Percentiles rank a stretch among this genome's conserved stretches.
These are phyloP conservation scores for Tolypocladium ovalisporum DNA, from an alignment of 2,329 filamentous ascomycete species.

Conservation along the genomic window DNA sequence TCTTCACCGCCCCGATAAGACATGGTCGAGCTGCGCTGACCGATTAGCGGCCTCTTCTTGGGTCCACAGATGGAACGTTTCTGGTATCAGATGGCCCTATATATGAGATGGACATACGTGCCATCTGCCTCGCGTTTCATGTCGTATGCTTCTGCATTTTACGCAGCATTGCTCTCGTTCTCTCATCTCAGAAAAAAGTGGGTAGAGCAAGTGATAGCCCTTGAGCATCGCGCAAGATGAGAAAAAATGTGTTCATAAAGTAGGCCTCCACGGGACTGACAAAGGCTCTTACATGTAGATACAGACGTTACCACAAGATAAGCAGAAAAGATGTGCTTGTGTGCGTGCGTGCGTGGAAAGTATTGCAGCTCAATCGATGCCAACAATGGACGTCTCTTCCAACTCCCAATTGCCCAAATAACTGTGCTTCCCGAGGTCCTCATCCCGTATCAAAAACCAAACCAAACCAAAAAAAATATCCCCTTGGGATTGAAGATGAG, in stretches of 20 bases:
- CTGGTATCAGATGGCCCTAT: background rate
- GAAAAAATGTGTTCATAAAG: background rate
- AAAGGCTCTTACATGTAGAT: background rate
- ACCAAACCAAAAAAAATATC: background rate
- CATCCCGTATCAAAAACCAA: slow-evolving; percentile 4
- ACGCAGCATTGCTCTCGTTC: background rate
- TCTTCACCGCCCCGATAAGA: background rate
- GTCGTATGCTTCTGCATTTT: background rate
- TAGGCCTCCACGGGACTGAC: background rate
- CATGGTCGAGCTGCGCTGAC: background rate
- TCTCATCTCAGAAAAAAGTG: background rate
- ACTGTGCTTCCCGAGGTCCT: slow-evolving; percentile 1
- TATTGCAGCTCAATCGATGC: slow-evolving; percentile 1
- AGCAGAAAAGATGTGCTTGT: background rate
- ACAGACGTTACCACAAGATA: background rate
- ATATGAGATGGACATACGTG: background rate
- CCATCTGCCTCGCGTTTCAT: background rate
- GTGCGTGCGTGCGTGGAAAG: background rate
- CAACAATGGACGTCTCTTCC: slow-evolving; percentile 2
- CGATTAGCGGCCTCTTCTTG: no score
- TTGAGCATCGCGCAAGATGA: background rate
- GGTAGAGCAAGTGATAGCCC: background rate
- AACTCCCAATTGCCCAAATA: slow-evolving; percentile 4
- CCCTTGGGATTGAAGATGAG: background rate
- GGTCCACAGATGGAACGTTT: background rate